Evolutionary conservation across 768 basidiomycete species (phyloP), one percentile per base, ranked within the genome.

Genomic region (Termitomyces sp.): DNA sequence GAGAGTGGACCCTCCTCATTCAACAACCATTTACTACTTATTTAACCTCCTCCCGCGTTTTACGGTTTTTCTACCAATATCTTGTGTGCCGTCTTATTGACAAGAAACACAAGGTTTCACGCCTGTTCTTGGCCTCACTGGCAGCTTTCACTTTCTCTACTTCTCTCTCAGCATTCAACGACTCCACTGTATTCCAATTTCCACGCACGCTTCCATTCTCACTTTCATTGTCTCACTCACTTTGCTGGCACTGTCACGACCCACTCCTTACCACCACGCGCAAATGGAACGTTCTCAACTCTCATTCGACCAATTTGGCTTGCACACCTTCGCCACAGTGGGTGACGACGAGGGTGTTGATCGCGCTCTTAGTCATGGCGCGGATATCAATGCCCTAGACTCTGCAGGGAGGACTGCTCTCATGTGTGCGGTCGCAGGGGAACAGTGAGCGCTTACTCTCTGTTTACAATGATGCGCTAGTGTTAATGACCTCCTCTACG

Each of bases 361-460:
- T 25, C 77, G 74, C 55, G 82, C 85, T 47, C 76, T 92, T 59
- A 74, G 76, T 8, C 72, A 77, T 43, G 88, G 86, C 46, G 88
- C 87, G 8, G 86, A 90, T 70, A 79, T 91, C 56, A 91, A 92
- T 68, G 81, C 83, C 46, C 75, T 83, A 51, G 88, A 90, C 72
- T 71, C 74, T 25, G 73, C 76, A 1, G 88, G 89, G 12, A 80
- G 86, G 60, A 87, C 85, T 6, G 78, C 85, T 17, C 72, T 92
- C 47, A 86, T 88, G 66, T 87, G 85, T 66, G 86, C 86, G 10
- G 80, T 92, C 63, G 86, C 88, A 12, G 90, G 89, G 31, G 85
- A 89, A 69, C 78, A 86, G 89, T 90, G 69, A 62, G 83, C 73
- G 60, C 40, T 63, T 56, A 34, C 56, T 62, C 60, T 48, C 58